phyloP scores from a whole-genome alignment of 768 basidiomycete genomes.

The Leccinum uliginosum region DNA sequence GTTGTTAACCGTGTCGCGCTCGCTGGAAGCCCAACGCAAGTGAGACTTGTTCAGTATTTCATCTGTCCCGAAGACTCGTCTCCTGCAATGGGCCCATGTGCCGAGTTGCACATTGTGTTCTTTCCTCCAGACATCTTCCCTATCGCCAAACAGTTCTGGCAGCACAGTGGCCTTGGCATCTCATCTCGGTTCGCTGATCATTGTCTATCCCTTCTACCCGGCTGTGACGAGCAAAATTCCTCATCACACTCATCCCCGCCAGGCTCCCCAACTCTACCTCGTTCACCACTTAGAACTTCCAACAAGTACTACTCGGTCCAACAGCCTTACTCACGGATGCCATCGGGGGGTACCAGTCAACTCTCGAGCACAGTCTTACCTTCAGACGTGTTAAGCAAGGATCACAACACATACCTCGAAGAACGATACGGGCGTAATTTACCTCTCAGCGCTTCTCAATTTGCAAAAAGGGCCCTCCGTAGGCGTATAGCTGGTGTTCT shows the following conservation, averaged over 20 bases:
- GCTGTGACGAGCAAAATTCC: constrained; percentile 30
- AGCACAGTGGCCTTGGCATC: constrained; percentile 88
- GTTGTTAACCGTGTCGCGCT: constrained; percentile 48
- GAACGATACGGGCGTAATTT: constrained; percentile 94
- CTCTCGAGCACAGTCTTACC: constrained; percentile 6
- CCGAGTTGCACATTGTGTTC: constrained; percentile 78
- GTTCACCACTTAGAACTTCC: constrained; percentile 38
- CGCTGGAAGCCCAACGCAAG: constrained; percentile 40
- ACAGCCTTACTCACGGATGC: constrained; percentile 6
- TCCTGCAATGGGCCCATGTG: constrained; percentile 27
- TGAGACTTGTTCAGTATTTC: constrained; percentile 64
- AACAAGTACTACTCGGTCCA: constrained; percentile 57
- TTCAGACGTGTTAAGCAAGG: constrained; percentile 51
- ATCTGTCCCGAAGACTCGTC: constrained; percentile 57
- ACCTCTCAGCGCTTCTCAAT: constrained; percentile 61
- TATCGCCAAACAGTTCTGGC: constrained; percentile 91
- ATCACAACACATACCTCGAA: constrained; percentile 77
- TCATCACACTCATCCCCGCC: constrained; percentile 28
- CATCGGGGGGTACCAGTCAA: constrained; percentile 1
- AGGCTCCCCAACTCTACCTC: constrained; percentile 17
- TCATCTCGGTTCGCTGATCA: constrained; percentile 83
- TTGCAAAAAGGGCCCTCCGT: constrained; percentile 87
- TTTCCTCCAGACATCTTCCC: constrained; percentile 59
- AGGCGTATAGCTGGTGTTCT: constrained; percentile 86
- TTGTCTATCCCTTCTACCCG: constrained; percentile 66